Base-by-base conservation (phyloP, 768 basidiomycete genomes). In the Kwoniella dendrophila region DNA sequence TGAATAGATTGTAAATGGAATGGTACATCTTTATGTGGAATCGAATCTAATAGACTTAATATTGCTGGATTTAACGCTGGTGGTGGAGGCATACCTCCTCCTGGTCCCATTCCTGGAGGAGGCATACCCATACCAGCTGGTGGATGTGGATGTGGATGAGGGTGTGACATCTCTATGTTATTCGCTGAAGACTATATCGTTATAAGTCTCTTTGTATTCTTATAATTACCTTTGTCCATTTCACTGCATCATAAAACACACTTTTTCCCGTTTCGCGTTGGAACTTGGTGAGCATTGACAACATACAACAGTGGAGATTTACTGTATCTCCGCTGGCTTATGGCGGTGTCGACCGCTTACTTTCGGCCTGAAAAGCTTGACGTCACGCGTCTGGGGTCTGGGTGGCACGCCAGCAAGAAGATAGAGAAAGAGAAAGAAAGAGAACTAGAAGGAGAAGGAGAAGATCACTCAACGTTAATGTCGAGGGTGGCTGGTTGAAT, bases 31-130 rank as follows among this genome's bases (percentile, higher is more conserved):
- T 33, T 70, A 52, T 71, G 67, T 0, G 77, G 77, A 2, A 78
- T 62, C 12, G 73, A 70, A 52, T 75, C 73, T 40, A 75, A 71
- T 14, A 75, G 67, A 10, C 56, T 50, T 38, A 59, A 63, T 0
- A 75, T 53, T 4, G 68, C 73, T n/a, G 73, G 73, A 44, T 72
- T 75, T 49, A 67, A 30, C 2, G 68, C 64, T 20, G 68, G 61
- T 22, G 50, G 59, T 38, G 63, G 61, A 18, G 64, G 70, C 11
- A 62, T 66, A 22, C 50, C 50, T 8, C 57, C 54, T n/a, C 30
- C 36, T 0, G 36, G 45, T 14, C 38, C 50, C 18, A 32, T 34
- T n/a, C 49, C 49, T 0, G 56, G 56, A 16, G 32, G 27, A 14
- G 41, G 48, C 34, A 29, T n/a, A 38, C 41, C 49, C 24, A n/a